Evolutionary conservation across 2,329 filamentous ascomycete species (phyloP), one percentile per base, ranked within the genome.

Genomic region (Paraphoma sp.): DNA sequence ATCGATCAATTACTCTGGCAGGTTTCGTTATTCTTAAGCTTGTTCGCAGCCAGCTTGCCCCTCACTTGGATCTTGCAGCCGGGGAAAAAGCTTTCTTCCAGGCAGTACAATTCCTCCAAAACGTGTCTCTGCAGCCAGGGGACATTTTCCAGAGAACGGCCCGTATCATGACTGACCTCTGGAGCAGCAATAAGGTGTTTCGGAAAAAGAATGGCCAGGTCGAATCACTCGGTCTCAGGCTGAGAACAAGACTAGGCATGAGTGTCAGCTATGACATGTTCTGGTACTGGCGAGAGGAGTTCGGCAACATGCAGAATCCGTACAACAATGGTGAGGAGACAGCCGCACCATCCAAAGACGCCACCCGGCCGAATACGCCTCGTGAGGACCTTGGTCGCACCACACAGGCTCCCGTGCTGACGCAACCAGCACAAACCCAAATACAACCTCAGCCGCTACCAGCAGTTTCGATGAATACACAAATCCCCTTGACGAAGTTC

Each of bases 221-320:
- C 6, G 73, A 77, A 46, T 69, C 69, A 40, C 59, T 76, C 1
- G 69, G 69, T 7, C 53, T 76, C 17, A 61, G 72, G 36, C 47
- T 76, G 30, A 59, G 74, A 44, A 76, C 71, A 9, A 54, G 73
- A 45, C 57, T 76, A 12, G 74, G 70, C 47, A 76, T 76, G 74
- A 75, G 72, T 48, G 65, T 76, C 14, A 74, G 67, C 42, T 76
- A 76, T 45, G 74, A 76, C 47, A 76, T 75, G 72, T 76, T 76
- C 56, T 76, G 74, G 74, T 76, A 75, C 45, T 76, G 74, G 74
- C 60, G 74, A 48, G 74, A 75, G 54, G 73, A 75, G 36, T 76
- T 76, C 31, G 69, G 71, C 23, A 69, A 75, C 51, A 73, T 74
- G 70, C 58, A 64, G 36, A 76, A 75, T 46, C 73, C 72, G 1